These are phyloP conservation scores for Sideroxylon spinosum DNA, from an alignment of 179 eudicot genomes.

Conservation along the genomic window DNA sequence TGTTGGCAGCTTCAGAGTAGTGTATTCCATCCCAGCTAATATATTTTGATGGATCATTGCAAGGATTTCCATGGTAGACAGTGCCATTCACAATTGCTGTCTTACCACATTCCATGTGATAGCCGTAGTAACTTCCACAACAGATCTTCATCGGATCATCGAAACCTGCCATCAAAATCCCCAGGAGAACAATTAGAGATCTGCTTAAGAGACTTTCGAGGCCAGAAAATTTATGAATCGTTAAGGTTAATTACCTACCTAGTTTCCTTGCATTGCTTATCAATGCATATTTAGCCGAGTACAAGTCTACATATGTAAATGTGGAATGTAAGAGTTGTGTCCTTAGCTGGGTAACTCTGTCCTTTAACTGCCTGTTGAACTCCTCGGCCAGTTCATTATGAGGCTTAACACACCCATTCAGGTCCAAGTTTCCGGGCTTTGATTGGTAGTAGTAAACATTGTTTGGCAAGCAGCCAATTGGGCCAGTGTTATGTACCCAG, in stretches of 20 bases:
- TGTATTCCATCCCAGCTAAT: constrained; percentile 84
- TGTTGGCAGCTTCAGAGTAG: constrained; percentile 66
- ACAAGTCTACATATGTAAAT: constrained; percentile 52
- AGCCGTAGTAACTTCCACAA: constrained; percentile 20
- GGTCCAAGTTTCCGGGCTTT: constrained; percentile 34
- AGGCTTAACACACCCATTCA: constrained; percentile 43
- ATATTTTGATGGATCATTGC: constrained; percentile 33
- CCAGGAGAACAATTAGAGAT: not conserved
- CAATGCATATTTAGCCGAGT: constrained; percentile 49
- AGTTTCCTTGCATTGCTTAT: constrained; percentile 42
- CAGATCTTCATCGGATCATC: constrained; percentile 21
- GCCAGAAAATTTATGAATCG: not conserved
- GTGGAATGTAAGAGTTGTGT: constrained; percentile 37
- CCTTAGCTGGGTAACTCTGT: constrained; percentile 35
- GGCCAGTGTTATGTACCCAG: constrained; percentile 73
- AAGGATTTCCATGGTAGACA: constrained; percentile 10
- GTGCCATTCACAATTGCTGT: constrained; percentile 20
- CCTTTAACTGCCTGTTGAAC: constrained; percentile 51
- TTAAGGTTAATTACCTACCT: constrained; percentile 25
- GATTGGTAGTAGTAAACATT: constrained; percentile 26
- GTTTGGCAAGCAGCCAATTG: constrained; percentile 66
- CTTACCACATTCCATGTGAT: constrained; percentile 16
- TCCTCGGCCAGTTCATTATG: constrained; percentile 44
- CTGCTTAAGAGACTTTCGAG: not conserved
- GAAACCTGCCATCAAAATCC: constrained; percentile 23